phyloP scores from a whole-genome alignment of 2,329 filamentous ascomycete species.

The Diaporthe capsici region DNA sequence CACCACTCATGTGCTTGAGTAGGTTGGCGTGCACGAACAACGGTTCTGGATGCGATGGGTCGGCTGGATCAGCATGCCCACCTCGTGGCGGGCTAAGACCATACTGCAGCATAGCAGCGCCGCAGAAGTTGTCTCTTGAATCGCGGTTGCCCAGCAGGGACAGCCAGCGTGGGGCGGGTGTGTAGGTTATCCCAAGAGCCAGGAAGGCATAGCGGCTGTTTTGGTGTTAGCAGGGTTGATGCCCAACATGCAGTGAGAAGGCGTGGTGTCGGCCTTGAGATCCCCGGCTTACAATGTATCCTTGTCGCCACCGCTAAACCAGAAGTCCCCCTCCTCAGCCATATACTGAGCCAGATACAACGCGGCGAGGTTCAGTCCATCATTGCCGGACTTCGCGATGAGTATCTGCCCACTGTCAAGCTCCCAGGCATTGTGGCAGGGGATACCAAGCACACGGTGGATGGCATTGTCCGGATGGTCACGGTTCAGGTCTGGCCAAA shows the following conservation, averaged over 20 bases:
- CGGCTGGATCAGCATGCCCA: conserved; percentile 18
- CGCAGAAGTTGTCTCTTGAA: conserved; percentile 35
- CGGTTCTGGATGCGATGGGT: conserved; percentile 36
- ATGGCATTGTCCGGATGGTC: conserved; percentile 41
- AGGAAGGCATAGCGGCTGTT: conserved; percentile 41
- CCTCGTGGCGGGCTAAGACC: conserved; percentile 29
- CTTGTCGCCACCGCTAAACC: conserved; percentile 42
- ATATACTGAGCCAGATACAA: conserved; percentile 39
- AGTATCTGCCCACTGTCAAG: conserved; percentile 41
- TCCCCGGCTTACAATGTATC: conserved; percentile 38
- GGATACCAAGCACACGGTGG: conserved; percentile 39
- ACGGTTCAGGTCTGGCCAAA: conserved; percentile 41
- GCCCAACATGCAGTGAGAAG: background rate
- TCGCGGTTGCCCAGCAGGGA: conserved; percentile 38
- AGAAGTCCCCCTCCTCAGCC: conserved; percentile 39
- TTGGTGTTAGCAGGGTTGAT: background rate
- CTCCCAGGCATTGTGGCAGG: conserved; percentile 41
- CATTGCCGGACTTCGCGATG: conserved; percentile 40
- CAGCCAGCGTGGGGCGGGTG: conserved; percentile 41
- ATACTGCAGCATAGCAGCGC: conserved; percentile 42
- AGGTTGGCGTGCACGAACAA: conserved; percentile 41
- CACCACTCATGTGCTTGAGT: conserved; percentile 40
- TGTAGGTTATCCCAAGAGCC: conserved; percentile 38
- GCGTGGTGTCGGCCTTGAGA: background rate
- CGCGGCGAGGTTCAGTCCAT: conserved; percentile 40